Evolutionary conservation across 1,284 basidiomycete genomes (phyloP).

Genomic region (Ceratobasidium sp.): DNA sequence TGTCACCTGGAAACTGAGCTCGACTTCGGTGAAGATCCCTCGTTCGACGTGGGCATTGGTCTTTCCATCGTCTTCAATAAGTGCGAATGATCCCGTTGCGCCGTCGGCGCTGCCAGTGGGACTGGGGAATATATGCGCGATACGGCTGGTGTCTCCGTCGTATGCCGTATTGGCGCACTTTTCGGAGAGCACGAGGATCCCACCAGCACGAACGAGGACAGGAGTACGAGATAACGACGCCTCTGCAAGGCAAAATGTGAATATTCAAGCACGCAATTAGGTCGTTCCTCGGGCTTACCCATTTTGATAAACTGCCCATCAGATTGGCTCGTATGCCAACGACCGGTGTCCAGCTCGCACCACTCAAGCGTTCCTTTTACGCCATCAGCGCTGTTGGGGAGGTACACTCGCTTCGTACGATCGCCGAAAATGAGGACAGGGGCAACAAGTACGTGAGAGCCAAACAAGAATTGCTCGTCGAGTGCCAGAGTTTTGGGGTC

Average conservation of each 20-base stretch:
- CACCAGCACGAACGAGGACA: slow-evolving; percentile 37
- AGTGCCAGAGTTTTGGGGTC: slow-evolving; percentile 39
- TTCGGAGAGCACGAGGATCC: slow-evolving; percentile 36
- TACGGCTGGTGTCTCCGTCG: slow-evolving; percentile 27
- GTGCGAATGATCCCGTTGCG: slow-evolving; percentile 29
- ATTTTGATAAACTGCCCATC: slow-evolving; percentile 25
- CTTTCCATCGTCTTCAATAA: slow-evolving; percentile 43
- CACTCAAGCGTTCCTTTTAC: slow-evolving; percentile 33
- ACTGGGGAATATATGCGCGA: slow-evolving; percentile 46
- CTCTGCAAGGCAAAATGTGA: slow-evolving; percentile 1
- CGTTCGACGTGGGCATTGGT: slow-evolving; percentile 39
- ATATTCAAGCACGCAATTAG: background rate
- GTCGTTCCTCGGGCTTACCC: background rate
- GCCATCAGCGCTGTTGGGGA: slow-evolving; percentile 30
- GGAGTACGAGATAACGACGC: slow-evolving; percentile 31
- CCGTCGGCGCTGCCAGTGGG: background rate
- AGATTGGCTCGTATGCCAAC: slow-evolving; percentile 36
- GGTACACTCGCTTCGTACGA: slow-evolving; percentile 39
- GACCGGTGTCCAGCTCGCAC: slow-evolving; percentile 41
- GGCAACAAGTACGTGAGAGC: slow-evolving; percentile 38
- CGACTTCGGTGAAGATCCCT: slow-evolving; percentile 30
- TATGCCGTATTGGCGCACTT: slow-evolving; percentile 42
- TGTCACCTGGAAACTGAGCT: slow-evolving; percentile 27
- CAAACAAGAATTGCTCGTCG: slow-evolving; percentile 43
- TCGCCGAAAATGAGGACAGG: slow-evolving; percentile 35